Evolutionary conservation across 2,329 filamentous ascomycete species (phyloP), one percentile per base, ranked within the genome.

Genomic region (Venturia carpophila): DNA sequence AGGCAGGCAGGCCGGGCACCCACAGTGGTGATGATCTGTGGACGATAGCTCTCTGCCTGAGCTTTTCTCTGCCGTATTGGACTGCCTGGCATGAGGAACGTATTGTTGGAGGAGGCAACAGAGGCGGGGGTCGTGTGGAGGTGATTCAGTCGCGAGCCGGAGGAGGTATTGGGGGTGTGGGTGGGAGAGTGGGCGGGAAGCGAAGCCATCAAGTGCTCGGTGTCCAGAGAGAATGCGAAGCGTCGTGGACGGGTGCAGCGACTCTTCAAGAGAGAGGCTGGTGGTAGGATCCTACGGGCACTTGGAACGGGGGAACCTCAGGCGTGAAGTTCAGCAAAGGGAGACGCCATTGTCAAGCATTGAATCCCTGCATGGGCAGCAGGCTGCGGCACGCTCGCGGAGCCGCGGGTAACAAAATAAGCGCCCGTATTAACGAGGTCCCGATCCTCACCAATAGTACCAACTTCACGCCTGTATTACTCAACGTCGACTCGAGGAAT

Each of bases 11-110:
- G 94, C 69, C 92, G 86, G 77, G 80, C 79, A 66, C 80, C 80
- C 62, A 82, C 77, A 13, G 80, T 82, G 42, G 79, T 80, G 69
- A 82, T 93, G 67, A 96, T 90, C 74, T 88, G 90, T 43, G 93
- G 93, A 62, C 89, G 87, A 76, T 96, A 95, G 68, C 86, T 87
- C 73, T 95, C 91, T 65, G 82, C 81, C 67, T 82, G 82, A 24
- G 82, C 79, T 67, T 72, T 74, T 60, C 76, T 73, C 37, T 70
- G 70, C 66, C 78, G 76, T 66, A 87, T 80, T 17, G 92, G 91
- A 68, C 89, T 92, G 9, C 72, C 91, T 74, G 58, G 74, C 90
- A 97, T 94, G 72, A 96, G 87, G 79, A 93, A 96, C 30, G 92
- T 92, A 73, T 90, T 90, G 61, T 83, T 76, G 67, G 78, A 78